Conservation (phyloP, 2,329 filamentous ascomycete species). For the Arthrobotrys sinensis region DNA sequence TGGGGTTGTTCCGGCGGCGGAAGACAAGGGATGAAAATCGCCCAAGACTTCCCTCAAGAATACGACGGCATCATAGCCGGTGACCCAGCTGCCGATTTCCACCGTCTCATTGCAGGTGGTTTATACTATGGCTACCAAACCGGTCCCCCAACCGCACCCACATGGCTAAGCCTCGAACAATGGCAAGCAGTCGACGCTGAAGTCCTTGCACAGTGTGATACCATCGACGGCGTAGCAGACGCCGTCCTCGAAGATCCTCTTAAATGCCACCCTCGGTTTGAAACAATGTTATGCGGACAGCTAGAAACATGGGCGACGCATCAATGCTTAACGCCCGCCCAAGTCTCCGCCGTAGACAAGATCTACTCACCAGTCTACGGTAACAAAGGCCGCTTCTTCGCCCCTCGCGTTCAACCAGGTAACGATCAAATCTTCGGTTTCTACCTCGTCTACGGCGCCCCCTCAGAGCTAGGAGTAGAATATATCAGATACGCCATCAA, state of each 20-base stretch:
- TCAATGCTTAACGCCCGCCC: constrained; percentile 65
- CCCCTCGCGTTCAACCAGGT: constrained; percentile 40
- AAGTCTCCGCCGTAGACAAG: constrained; percentile 65
- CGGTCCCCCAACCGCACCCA: constrained; percentile 61
- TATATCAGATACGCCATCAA: constrained; percentile 70
- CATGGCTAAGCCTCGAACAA: constrained; percentile 63
- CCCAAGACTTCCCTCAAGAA: constrained; percentile 69
- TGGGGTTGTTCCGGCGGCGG: constrained; percentile 71
- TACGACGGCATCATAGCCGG: constrained; percentile 71
- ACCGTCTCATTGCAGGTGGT: constrained; percentile 66
- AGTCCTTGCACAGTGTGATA: constrained; percentile 71
- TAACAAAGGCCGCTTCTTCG: constrained; percentile 66
- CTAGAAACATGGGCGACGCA: constrained; percentile 27
- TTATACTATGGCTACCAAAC: constrained; percentile 51
- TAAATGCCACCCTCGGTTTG: constrained; percentile 66
- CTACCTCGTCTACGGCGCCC: constrained; percentile 20
- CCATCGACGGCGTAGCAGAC: constrained; percentile 70
- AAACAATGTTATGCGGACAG: constrained; percentile 65
- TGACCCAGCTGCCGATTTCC: constrained; percentile 68
- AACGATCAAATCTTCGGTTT: constrained; percentile 29
- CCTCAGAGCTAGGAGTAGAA: constrained; percentile 63
- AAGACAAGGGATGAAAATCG: constrained; percentile 69
- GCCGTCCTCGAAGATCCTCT: constrained; percentile 68
- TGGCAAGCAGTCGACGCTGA: constrained; percentile 66
- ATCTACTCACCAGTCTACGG: constrained; percentile 66